Evolutionary conservation across 1,284 basidiomycete genomes (phyloP), one percentile per base, ranked within the genome.

Genomic region (Cystobasidiaceae sp.): DNA sequence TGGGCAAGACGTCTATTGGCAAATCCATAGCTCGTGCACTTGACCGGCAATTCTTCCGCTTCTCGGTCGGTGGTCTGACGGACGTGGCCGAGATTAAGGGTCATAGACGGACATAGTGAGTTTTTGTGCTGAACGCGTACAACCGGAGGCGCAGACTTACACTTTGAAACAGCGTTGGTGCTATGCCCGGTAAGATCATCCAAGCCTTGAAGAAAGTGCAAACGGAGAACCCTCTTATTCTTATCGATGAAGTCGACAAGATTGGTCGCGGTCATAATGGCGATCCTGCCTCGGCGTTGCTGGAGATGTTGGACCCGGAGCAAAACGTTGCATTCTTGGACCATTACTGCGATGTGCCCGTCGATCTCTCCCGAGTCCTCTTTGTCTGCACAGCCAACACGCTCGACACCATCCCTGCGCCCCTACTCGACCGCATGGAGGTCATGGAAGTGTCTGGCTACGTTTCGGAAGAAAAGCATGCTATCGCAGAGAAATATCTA

Each of bases 1-100:
- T 98, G 4, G 93, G 73, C 41, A 74, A 74, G 65, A 74, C 73
- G 4, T 70, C 68, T 15, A 80, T 80, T 63, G 79, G 93, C 66
- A 97, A 97, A 81, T 90, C 87, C n/a, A 93, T 96, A 60, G 87
- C 92, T 0, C 82, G 90, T 8, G 90, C 91, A 6, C 79, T 96
- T 45, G 84, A 88, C 57, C 80, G 91, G 60, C 85, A 90, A 74
- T 94, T 96, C 80, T 94, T 93, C 84, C 84, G 94, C 49, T 97
- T 99, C 81, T 93, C 90, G 13, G 93, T 98, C 4, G 96, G 96
- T 71, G 93, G 96, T 27, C 79, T 99, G 73, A 92, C 91, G 64
- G 94, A 98, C 75, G 93, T 97, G 0, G 96, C 94, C 60, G 96
- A 98, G 82, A 97, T 99, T 77, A 98, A 98, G 80, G 96, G 96